Evolutionary conservation across 2,329 filamentous ascomycete genomes (phyloP).

Genomic region (Helotiales sp.): DNA sequence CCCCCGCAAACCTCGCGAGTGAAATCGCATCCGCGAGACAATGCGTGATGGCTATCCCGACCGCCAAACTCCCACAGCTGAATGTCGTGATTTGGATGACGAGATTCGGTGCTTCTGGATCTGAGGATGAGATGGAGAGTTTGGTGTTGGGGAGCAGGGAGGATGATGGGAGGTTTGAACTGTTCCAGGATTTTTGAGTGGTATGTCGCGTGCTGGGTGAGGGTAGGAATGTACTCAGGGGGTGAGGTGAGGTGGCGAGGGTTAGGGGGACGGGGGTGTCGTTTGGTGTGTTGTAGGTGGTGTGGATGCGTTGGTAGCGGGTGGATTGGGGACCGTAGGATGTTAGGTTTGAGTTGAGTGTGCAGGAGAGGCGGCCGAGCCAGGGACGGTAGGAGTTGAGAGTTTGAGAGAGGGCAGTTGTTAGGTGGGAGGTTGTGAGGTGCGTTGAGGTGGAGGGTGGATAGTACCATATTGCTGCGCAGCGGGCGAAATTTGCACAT

Average conservation of each 20-base stretch:
- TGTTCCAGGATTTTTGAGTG: conserved; percentile 44
- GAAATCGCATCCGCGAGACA: conserved; percentile 51
- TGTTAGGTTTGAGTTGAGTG: conserved; percentile 34
- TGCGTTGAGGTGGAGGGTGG: conserved; percentile 37
- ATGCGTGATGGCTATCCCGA: conserved; percentile 52
- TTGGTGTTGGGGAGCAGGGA: conserved; percentile 44
- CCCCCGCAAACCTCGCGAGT: conserved; percentile 50
- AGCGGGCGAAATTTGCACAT: conserved; percentile 47
- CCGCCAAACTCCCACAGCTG: conserved; percentile 48
- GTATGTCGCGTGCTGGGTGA: conserved; percentile 28
- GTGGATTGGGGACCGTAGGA: conserved; percentile 34
- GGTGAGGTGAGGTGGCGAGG: conserved; percentile 40
- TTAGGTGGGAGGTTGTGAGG: conserved; percentile 25
- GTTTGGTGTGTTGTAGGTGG: conserved; percentile 44
- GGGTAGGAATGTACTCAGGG: conserved; percentile 44
- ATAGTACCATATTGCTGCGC: conserved; percentile 52
- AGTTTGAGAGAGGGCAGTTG: conserved; percentile 43
- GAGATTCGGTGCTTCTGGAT: conserved; percentile 37
- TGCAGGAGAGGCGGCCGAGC: conserved; percentile 49
- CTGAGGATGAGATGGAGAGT: conserved; percentile 42
- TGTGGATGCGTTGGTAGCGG: conserved; percentile 46
- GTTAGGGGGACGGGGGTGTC: conserved; percentile 52
- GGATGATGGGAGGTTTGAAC: conserved; percentile 43
- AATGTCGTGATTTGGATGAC: conserved; percentile 50
- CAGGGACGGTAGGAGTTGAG: conserved; percentile 50